Conservation (phyloP, 106 monocot genomes). For the Dendrobium catenatum region DNA sequence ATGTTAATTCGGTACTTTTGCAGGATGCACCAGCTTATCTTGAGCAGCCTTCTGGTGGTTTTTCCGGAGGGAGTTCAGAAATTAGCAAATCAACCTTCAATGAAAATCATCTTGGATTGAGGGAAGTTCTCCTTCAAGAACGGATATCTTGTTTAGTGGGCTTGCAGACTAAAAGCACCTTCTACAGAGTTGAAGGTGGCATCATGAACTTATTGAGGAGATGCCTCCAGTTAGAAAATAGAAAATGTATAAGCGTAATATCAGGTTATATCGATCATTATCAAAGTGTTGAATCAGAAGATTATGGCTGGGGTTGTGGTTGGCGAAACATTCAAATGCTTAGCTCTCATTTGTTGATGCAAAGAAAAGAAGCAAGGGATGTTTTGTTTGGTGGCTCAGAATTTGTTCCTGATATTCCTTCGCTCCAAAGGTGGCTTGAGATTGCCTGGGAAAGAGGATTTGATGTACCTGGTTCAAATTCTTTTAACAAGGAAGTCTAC, state of each 20-base stretch:
- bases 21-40: conserved; percentile 27
- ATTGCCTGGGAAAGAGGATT: conserved; percentile 89
- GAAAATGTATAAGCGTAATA: conserved; percentile 41
- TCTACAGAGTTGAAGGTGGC: conserved; percentile 61
- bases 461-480: conserved; percentile 50
- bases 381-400: conserved; percentile 78
- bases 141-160: conserved; percentile 28
- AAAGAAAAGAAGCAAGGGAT: conserved; percentile 61
- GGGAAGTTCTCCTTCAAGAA: conserved; percentile 18
- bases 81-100: conserved; percentile 14
- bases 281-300: conserved; percentile 59
- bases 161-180: conserved; percentile 43
- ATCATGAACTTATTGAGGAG: conserved; percentile 57
- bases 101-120: conserved; percentile 8
- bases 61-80: conserved; percentile 16
- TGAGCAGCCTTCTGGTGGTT: conserved; percentile 3
- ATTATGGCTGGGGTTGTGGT: conserved; percentile 93
- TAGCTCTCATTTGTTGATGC: conserved; percentile 69
- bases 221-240: conserved; percentile 59
- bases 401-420: conserved; percentile 90
- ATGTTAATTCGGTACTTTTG: conserved; percentile 3
- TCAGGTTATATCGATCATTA: conserved; percentile 75
- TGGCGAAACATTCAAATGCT: conserved; percentile 99
- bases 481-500: conserved; percentile 56
- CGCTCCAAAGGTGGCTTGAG: conserved; percentile 94